These are phyloP conservation scores for Fusarium gaditjirri DNA, from an alignment of 2,329 filamentous ascomycete species.

Conservation along the genomic window DNA sequence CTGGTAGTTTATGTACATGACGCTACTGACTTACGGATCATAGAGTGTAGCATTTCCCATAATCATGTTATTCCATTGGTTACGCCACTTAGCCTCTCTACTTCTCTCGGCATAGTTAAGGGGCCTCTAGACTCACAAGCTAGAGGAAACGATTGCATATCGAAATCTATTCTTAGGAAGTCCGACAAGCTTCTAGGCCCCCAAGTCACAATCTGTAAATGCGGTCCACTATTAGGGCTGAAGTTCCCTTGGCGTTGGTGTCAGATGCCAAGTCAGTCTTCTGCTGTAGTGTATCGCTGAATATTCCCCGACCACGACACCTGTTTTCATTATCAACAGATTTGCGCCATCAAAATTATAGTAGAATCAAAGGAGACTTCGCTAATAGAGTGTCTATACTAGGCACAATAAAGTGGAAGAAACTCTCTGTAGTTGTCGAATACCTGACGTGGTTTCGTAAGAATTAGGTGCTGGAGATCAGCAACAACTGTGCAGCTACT, in stretches of 20 bases:
- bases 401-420: accelerated
- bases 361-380: accelerated
- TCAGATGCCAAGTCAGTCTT: too few relatives aligned
- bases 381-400: accelerated
- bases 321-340: accelerated
- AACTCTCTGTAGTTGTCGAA: accelerated
- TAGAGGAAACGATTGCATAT: background rate
- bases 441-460: accelerated
- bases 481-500: background rate
- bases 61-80: background rate
- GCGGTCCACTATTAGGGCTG: background rate
- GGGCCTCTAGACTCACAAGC: background rate
- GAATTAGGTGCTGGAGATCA: background rate
- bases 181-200: background rate
- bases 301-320: background rate
- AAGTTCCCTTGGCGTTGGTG: background rate
- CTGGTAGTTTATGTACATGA: accelerated
- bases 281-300: accelerated
- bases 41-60: accelerated
- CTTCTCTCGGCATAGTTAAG: background rate
- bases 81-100: background rate
- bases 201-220: accelerated
- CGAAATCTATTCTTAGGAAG: background rate
- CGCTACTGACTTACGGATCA: accelerated
- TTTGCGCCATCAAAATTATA: accelerated